Percentiles rank a stretch among this genome's conserved stretches.
These are phyloP conservation scores for Hymenoscyphus scutula DNA, from an alignment of 2,329 filamentous ascomycete genomes.

Conservation along the genomic window DNA sequence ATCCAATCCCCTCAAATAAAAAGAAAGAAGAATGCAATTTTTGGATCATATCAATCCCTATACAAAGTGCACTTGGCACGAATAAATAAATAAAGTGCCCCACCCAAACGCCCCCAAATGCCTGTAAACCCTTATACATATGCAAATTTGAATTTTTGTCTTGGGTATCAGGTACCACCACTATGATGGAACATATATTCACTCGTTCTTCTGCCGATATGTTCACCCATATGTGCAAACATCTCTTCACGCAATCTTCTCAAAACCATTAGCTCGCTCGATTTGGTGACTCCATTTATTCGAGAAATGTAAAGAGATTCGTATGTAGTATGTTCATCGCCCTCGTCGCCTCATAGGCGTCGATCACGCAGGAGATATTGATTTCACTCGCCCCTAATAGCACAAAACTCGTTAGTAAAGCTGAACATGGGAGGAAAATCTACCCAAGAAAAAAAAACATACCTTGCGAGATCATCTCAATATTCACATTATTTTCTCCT, in stretches of 20 bases:
- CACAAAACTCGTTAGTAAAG: background rate
- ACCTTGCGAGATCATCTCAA: constrained; percentile 99
- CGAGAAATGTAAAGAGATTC: constrained; percentile 92
- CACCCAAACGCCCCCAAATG: constrained; percentile 1
- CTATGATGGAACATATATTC: background rate
- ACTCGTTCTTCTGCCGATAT: background rate
- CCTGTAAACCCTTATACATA: constrained; percentile 1
- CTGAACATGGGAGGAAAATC: background rate
- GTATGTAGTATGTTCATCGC: constrained; percentile 97
- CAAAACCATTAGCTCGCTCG: background rate
- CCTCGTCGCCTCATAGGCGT: constrained; percentile 83
- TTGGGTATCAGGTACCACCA: background rate
- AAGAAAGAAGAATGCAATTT: too few relatives aligned
- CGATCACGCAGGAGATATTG: constrained; percentile 97
- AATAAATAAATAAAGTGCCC: background rate
- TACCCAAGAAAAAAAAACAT: constrained; percentile 28
- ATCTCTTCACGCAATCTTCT: background rate
- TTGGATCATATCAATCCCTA: constrained; percentile 2
- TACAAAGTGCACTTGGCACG: background rate
- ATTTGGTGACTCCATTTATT: constrained; percentile 42
- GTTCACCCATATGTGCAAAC: background rate
- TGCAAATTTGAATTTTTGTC: background rate
- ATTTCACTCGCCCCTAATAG: constrained; percentile 87
- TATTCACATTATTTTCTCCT: constrained; percentile 90
- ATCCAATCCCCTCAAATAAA: background rate